Conservation (phyloP, 1,284 basidiomycete species). For the Cryptococcus hybrid region DNA sequence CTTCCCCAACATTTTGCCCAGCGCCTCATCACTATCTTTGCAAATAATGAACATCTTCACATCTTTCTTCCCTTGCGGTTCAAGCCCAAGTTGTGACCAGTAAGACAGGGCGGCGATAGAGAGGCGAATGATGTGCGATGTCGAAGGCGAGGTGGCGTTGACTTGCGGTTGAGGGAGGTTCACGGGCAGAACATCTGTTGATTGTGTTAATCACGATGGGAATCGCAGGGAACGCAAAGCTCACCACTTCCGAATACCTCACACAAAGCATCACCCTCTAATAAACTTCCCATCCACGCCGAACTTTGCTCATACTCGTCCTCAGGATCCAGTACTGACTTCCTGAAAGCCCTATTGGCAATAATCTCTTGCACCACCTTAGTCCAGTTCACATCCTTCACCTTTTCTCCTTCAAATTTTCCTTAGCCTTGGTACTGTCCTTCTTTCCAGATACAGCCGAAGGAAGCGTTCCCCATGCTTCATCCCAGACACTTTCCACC, state of each 20-base stretch:
- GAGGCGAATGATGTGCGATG: slow-evolving; percentile 27
- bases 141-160: slow-evolving; percentile 23
- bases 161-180: slow-evolving; percentile 13
- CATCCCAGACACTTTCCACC: slow-evolving; percentile 2
- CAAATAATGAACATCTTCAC: slow-evolving; percentile 25
- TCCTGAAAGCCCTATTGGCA: slow-evolving; percentile 7
- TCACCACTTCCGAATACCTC: neutral
- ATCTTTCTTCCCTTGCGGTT: slow-evolving; percentile 38
- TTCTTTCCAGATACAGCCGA: neutral
- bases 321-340: neutral
- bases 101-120: slow-evolving; percentile 34
- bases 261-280: neutral
- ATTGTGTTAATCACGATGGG: too few relatives aligned
- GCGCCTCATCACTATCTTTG: slow-evolving; percentile 7
- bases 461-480: slow-evolving; percentile 2
- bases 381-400: slow-evolving; percentile 3
- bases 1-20: slow-evolving; percentile 15
- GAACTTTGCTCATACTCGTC: neutral
- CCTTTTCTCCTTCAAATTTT: neutral
- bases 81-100: slow-evolving; percentile 41
- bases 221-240: neutral
- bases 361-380: slow-evolving; percentile 11
- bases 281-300: neutral
- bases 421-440: neutral
- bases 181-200: neutral